Percentiles rank a stretch among this genome's conserved stretches.
phyloP scores from a whole-genome alignment of 208 protist genomes.

The Trypanosoma rangeli region DNA sequence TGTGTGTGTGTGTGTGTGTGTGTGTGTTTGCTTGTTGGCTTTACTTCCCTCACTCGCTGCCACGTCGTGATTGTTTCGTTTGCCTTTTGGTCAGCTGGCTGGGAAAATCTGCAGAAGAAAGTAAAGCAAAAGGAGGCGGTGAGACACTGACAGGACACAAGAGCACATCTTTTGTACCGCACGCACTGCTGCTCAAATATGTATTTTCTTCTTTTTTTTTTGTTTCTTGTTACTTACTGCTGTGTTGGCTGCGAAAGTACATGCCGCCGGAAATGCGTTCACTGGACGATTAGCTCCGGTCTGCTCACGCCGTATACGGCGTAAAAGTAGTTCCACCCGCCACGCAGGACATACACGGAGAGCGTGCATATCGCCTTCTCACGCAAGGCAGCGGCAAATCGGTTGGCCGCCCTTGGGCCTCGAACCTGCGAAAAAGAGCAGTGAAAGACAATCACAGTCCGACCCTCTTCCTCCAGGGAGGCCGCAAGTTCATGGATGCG shows the following conservation, averaged over 20 bases:
- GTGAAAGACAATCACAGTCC: conserved; percentile 60
- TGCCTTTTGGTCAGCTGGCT: background rate
- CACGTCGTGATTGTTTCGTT: too few relatives aligned
- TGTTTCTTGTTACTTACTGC: background rate
- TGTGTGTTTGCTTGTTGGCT: background rate
- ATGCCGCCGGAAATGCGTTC: background rate
- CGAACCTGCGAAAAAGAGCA: conserved; percentile 78
- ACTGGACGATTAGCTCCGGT: conserved; percentile 39
- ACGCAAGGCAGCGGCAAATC: conserved; percentile 51
- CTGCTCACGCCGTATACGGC: conserved; percentile 43
- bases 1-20: background rate
- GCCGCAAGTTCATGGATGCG: conserved; percentile 41
- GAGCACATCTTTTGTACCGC: background rate
- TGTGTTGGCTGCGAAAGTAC: background rate
- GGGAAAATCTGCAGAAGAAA: too few relatives aligned
- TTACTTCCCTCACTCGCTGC: background rate
- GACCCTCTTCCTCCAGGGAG: conserved; percentile 33
- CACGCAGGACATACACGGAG: conserved; percentile 65
- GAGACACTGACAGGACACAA: background rate
- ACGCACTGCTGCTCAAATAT: too few relatives aligned
- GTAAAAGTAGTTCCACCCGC: conserved; percentile 69
- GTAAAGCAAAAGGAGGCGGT: background rate
- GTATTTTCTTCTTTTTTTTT: background rate
- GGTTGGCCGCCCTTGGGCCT: conserved; percentile 52
- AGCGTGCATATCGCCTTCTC: conserved; percentile 33